Percentiles rank a stretch among this genome's conserved stretches.
phyloP scores from a whole-genome alignment of 108 stramenopile species.

The Skeletonema potamos region DNA sequence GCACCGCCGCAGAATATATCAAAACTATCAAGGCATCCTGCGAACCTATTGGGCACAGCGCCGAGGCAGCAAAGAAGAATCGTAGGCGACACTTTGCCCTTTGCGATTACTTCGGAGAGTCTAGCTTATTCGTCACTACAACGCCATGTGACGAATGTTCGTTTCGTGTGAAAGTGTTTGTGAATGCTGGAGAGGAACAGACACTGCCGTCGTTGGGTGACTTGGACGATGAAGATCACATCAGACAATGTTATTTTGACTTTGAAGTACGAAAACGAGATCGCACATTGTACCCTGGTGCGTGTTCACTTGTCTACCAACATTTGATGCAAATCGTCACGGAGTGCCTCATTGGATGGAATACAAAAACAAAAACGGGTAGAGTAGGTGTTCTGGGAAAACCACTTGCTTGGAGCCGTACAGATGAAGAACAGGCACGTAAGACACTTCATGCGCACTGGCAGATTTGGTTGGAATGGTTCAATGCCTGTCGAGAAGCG shows the following conservation, averaged over 20 bases:
- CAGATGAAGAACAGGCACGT: constrained; percentile 1
- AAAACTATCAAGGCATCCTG: not conserved
- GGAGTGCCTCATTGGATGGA: not conserved
- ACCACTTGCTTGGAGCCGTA: not conserved
- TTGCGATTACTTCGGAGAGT: too few species aligned
- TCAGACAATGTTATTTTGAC: not conserved
- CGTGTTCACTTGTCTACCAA: not conserved
- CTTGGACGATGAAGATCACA: not conserved
- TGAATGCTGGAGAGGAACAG: not conserved
- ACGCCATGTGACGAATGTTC: not conserved
- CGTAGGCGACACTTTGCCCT: not conserved
- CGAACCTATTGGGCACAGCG: not conserved
- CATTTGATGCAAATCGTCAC: not conserved
- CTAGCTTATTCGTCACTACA: too few species aligned
- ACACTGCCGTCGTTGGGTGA: not conserved
- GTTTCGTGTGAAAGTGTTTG: not conserved
- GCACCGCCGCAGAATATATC: not conserved
- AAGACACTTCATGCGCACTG: constrained; percentile 10
- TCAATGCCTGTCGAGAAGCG: not conserved
- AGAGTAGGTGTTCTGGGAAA: not conserved
- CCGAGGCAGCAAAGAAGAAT: not conserved
- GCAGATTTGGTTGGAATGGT: not conserved
- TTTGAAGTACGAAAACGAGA: not conserved
- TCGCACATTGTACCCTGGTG: not conserved
- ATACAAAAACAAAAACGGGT: not conserved